These are phyloP conservation scores for Porcisia hertigi DNA, from an alignment of 208 protist genomes.

Conservation along the genomic window DNA sequence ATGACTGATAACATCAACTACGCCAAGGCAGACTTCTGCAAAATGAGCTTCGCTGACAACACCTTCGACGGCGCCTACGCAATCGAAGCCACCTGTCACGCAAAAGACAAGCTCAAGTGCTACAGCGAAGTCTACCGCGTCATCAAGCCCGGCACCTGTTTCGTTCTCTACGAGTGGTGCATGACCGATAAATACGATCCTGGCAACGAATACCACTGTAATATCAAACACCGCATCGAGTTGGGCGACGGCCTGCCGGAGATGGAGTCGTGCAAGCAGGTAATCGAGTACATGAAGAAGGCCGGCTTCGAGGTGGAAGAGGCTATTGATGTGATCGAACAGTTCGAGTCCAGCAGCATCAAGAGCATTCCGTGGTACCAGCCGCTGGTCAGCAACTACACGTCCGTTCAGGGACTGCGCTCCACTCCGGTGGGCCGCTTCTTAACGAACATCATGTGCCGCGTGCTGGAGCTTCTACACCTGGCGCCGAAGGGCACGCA, in stretches of 20 bases:
- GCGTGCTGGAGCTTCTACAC: slow-evolving; percentile 70
- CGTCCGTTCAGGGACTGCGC: slow-evolving; percentile 70
- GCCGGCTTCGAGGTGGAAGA: slow-evolving; percentile 94
- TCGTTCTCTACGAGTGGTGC: slow-evolving; percentile 96
- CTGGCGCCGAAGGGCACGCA: slow-evolving; percentile 79
- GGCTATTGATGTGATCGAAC: slow-evolving; percentile 62
- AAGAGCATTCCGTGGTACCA: slow-evolving; percentile 91
- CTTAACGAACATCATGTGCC: slow-evolving; percentile 79
- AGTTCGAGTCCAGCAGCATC: slow-evolving; percentile 66
- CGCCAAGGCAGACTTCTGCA: slow-evolving; percentile 95
- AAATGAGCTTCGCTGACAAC: slow-evolving; percentile 87
- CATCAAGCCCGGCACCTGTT: slow-evolving; percentile 94
- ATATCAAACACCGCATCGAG: slow-evolving; percentile 94
- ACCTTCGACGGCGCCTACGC: slow-evolving; percentile 95
- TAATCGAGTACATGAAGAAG: slow-evolving; percentile 82
- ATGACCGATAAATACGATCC: slow-evolving; percentile 95
- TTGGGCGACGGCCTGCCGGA: slow-evolving; percentile 94
- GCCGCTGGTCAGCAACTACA: slow-evolving; percentile 75
- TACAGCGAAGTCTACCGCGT: slow-evolving; percentile 95
- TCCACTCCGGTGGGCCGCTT: slow-evolving; percentile 84
- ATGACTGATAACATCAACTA: slow-evolving; percentile 83
- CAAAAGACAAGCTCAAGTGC: slow-evolving; percentile 89
- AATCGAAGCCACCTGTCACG: slow-evolving; percentile 98
- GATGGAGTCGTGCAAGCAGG: slow-evolving; percentile 77
- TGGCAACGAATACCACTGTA: slow-evolving; percentile 84